phyloP scores from a whole-genome alignment of 2,329 filamentous ascomycete species.

The Pseudogymnoascus sp. region DNA sequence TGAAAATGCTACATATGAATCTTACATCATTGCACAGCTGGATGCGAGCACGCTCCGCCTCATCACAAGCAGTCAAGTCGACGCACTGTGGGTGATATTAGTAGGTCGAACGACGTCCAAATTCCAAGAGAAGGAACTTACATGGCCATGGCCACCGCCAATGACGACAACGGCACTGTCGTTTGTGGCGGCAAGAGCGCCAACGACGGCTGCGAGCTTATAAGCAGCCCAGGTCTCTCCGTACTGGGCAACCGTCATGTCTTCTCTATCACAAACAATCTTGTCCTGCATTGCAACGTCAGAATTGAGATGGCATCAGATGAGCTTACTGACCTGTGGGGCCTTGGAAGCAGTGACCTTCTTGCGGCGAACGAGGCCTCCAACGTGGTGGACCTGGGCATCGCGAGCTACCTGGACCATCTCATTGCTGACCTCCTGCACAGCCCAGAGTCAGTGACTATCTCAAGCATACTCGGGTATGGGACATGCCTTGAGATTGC shows the following conservation, averaged over 20 bases:
- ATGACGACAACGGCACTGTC: neutral
- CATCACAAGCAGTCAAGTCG: slow-evolving; percentile 9
- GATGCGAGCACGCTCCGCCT: slow-evolving; percentile 3
- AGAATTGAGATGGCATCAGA: neutral
- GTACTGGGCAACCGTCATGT: neutral
- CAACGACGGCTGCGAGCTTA: slow-evolving; percentile 6
- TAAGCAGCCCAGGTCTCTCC: slow-evolving; percentile 9
- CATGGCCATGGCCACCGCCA: slow-evolving; percentile 1
- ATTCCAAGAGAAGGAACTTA: neutral
- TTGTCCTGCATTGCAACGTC: neutral
- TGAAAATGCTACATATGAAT: neutral
- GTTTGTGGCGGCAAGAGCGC: neutral
- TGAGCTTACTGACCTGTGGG: neutral
- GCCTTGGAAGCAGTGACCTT: neutral
- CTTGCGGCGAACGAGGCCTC: neutral
- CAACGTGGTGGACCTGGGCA: slow-evolving; percentile 6
- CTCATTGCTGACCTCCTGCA: neutral
- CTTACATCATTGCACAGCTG: slow-evolving; percentile 7
- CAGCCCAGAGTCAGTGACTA: neutral
- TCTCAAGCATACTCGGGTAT: neutral
- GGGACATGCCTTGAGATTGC: neutral
- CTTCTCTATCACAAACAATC: slow-evolving; percentile 4
- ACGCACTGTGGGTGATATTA: neutral
- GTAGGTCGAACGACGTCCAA: neutral
- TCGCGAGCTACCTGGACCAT: neutral